Conservation (phyloP, 2,329 filamentous ascomycete genomes). For the Biscogniauxia sp. region DNA sequence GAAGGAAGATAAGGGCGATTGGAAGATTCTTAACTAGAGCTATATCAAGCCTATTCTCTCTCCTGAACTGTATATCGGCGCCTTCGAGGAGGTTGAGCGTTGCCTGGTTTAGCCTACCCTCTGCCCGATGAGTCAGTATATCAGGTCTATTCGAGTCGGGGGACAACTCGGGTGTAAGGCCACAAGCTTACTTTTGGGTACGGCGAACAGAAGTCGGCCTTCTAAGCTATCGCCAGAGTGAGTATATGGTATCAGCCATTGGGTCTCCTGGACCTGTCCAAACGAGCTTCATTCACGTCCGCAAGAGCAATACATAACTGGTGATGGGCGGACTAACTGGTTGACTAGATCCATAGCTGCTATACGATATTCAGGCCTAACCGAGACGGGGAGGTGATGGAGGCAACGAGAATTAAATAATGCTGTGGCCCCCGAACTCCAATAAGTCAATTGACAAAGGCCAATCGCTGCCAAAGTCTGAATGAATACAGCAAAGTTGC, state of each 20-base stretch:
- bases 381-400: background rate
- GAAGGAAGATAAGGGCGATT: slow-evolving; percentile 94
- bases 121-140: slow-evolving; percentile 44
- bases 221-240: slow-evolving; percentile 63
- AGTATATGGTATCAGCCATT: slow-evolving; percentile 35
- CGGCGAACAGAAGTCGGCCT: slow-evolving; percentile 89
- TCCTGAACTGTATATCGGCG: slow-evolving; percentile 93
- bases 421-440: background rate
- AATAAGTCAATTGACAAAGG: background rate
- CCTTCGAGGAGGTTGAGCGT: slow-evolving; percentile 88
- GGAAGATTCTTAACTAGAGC: slow-evolving; percentile 96
- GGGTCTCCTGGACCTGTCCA: background rate
- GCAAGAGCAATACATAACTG: background rate
- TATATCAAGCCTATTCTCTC: slow-evolving; percentile 93
- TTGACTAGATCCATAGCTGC: slow-evolving; percentile 52
- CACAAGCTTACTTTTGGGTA: slow-evolving; percentile 84
- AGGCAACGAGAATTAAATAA: background rate
- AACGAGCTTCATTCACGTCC: background rate
- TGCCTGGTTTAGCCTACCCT: slow-evolving; percentile 88
- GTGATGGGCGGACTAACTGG: slow-evolving; percentile 40
- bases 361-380: background rate
- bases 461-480: background rate
- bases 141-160: slow-evolving; percentile 3
- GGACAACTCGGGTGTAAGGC: background rate
- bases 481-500: background rate